Base-by-base conservation (phyloP, 2,329 filamentous ascomycete genomes). In the Aureobasidium namibiae region DNA sequence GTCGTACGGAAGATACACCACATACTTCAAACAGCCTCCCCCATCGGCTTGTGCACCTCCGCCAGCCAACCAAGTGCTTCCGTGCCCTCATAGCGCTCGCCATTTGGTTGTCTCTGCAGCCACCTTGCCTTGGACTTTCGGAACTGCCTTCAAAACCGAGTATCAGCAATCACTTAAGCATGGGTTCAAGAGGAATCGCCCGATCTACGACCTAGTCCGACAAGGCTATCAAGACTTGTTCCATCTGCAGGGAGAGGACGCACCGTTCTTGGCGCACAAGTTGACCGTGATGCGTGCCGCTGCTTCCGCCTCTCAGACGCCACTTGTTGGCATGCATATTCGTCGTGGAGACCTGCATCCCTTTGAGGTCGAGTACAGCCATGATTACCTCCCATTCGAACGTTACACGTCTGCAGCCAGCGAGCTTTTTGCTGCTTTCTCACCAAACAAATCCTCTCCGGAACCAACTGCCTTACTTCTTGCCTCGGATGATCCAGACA, bases 311-410 rank as follows among this genome's bases (percentile, higher is more conserved):
- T 71, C 76, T 8, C 77, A 76, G 24, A 80, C 81, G 52, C 78
- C 82, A 16, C 76, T 82, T 33, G 76, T 95, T 39, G 90, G 88
- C 23, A 73, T 94, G 53, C 91, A 95, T 65, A 82, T 95, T 61
- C 87, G 90, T 13, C 87, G 86, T 59, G 90, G 90, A 29, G 90
- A 95, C 69, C 78, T 83, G 9, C 89, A 90, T 65, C 90, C 90
- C 0, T 78, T 84, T 60, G 89, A 92, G 70, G 92, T 91, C 72
- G 86, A 91, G 69, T 92, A 90, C 72, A 80, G 82, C 45, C 81
- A 85, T 58, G 87, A 88, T 31, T 95, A 95, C 68, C 83, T 95
- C 18, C 91, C 91, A 0, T 76, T 89, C 0, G 81, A 86, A 56
- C 74, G 82, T 24, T 95, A 90, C 69, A 75, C 79, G 31, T 78